These are phyloP conservation scores for Tetradesmus obliquus DNA, from an alignment of 139 green algal species.

Conservation along the genomic window DNA sequence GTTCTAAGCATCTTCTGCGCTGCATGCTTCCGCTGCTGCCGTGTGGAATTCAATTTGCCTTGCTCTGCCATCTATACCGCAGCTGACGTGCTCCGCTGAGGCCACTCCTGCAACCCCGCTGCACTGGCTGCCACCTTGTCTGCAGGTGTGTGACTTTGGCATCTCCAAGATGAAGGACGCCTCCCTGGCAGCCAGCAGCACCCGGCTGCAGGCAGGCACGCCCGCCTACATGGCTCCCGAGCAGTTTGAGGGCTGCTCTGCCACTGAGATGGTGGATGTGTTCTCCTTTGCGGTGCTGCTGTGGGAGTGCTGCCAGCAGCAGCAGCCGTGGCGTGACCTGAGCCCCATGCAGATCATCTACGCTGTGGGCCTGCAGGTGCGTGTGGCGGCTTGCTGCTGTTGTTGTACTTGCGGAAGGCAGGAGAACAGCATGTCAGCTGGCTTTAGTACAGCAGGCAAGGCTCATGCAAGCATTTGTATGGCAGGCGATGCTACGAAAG, in stretches of 20 bases:
- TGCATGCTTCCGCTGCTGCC: not conserved
- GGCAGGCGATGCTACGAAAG: too few species aligned
- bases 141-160: slow-evolving; percentile 74
- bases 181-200: slow-evolving; percentile 49
- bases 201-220: slow-evolving; percentile 43
- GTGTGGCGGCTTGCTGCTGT: not conserved
- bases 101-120: not conserved
- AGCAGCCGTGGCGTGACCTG: slow-evolving; percentile 74
- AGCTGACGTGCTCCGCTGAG: too few species aligned
- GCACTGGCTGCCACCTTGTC: not conserved
- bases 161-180: slow-evolving; percentile 46
- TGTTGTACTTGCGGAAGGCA: too few species aligned
- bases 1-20: too few species aligned
- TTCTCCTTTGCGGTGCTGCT: slow-evolving; percentile 79
- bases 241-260: slow-evolving; percentile 65
- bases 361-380: slow-evolving; percentile 40
- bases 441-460: too few species aligned
- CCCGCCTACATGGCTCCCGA: slow-evolving; percentile 63
- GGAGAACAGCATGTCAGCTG: too few species aligned
- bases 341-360: slow-evolving; percentile 74
- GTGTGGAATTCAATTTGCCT: too few species aligned
- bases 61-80: too few species aligned
- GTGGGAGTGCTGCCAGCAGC: slow-evolving; percentile 78
- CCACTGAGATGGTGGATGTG: slow-evolving; percentile 67
- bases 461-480: too few species aligned